Evolutionary conservation across 192 early-diverging fungal genomes (phyloP), one percentile per base, ranked within the genome.

Genomic region (Podila minutissima): DNA sequence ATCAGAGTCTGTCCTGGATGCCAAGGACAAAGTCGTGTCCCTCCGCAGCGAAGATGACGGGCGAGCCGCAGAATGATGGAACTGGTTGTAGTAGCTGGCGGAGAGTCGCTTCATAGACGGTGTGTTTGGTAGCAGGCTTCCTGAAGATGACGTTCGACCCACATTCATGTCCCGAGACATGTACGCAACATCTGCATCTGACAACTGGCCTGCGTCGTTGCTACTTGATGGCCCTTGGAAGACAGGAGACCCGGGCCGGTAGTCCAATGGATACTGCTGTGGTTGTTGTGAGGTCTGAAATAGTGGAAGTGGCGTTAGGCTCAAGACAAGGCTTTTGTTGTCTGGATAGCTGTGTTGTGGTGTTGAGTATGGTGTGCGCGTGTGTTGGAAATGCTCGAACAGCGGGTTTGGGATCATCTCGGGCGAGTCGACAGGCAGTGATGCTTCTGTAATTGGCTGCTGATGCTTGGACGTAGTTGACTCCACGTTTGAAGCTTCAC

Each of bases 151-250:
- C 5, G n/a, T 59, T 24, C 75, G 64, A 3, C 77, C 77, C 13
- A 81, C 77, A 59, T 81, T 57, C 77, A 81, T 81, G 53, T 81
- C 77, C 24, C 66, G 51, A 5, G 71, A 81, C 55, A 81, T 81
- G 62, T 81, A 81, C 1, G 77, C 77, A 7, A 81, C 77, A 55
- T 81, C 77, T 10, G 77, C 77, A 28, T 81, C 77, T 13, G 77
- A 81, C 1, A 81, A 50, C 57, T 81, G 77, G 31, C 49, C 77
- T 20, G 68, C 71, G 20, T 81, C 77, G 26, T 72, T 61, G 5
- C 64, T 51, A 48, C 70, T 48, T 1, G 77, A 81, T 0, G 67
- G 71, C 31, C 77, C 77, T 64, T 81, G 77, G 65, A 81, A 81
- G 3, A 72, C 67, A n/a, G 77, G 77, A 3, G 77, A 81, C 10